A percentile compares a stretch with the other conserved stretches of the same genome.
These are phyloP conservation scores for Mycena sp. DNA, from an alignment of 1,284 basidiomycete species.

Conservation along the genomic window DNA sequence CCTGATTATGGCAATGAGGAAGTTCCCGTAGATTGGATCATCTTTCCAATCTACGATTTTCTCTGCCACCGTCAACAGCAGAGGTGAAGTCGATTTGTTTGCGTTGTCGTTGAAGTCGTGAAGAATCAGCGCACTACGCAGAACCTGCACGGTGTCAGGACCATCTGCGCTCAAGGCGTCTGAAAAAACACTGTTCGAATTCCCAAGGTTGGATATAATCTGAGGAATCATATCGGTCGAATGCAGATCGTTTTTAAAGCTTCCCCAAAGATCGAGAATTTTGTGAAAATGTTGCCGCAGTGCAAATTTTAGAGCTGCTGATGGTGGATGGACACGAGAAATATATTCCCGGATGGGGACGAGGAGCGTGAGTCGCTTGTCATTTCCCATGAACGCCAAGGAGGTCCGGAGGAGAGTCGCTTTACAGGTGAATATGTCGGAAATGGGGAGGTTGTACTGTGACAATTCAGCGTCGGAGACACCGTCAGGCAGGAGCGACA, in stretches of 20 bases:
- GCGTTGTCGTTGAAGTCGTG: too few species aligned
- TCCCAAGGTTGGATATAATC: constrained; percentile 1
- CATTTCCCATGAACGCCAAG: constrained; percentile 1
- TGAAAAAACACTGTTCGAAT: background rate
- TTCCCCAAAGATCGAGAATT: constrained; percentile 3
- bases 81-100: background rate
- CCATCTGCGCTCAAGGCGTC: background rate
- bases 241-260: background rate
- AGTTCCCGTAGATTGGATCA: too few species aligned
- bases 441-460: constrained; percentile 2
- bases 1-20: too few species aligned
- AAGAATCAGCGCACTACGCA: background rate
- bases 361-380: constrained; percentile 3
- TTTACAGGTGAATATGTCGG: background rate
- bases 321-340: background rate
- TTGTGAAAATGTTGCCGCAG: background rate
- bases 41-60: background rate
- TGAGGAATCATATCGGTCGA: background rate
- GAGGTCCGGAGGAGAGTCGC: constrained; percentile 13
- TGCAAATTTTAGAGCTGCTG: background rate
- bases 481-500: constrained; percentile 23
- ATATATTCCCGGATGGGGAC: constrained; percentile 24
- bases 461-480: constrained; percentile 15
- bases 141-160: background rate
- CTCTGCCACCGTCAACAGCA: background rate